Evolutionary conservation across 2,329 filamentous ascomycete species (phyloP).

Genomic region (Myriosclerotinia duriaeana): DNA sequence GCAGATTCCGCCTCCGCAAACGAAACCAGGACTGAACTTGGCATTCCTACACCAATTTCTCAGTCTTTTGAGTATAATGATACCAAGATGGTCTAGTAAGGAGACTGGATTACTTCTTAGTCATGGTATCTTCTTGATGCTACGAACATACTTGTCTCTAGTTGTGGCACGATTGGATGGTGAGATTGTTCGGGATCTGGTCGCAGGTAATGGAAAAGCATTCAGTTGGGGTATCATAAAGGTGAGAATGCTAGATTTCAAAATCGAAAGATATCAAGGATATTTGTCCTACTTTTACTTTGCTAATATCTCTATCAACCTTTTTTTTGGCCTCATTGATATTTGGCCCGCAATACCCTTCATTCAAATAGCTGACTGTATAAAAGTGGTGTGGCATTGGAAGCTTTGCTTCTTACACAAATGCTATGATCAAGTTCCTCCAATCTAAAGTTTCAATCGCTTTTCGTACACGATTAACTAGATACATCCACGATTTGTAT

Average conservation of each 20-base stretch:
- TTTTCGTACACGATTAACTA: slow-evolving; percentile 88
- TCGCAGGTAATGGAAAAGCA: slow-evolving; percentile 86
- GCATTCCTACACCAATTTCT: slow-evolving; percentile 97
- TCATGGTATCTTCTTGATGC: slow-evolving; percentile 84
- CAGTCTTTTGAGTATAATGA: slow-evolving; percentile 95
- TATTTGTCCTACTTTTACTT: neutral
- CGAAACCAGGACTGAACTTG: slow-evolving; percentile 90
- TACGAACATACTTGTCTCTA: slow-evolving; percentile 90
- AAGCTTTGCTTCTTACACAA: slow-evolving; percentile 91
- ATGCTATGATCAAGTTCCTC: slow-evolving; percentile 98
- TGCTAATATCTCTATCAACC: slow-evolving; percentile 2
- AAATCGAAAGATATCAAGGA: neutral
- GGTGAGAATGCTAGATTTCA: slow-evolving; percentile 43
- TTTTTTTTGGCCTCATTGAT: slow-evolving; percentile 25
- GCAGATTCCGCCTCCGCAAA: slow-evolving; percentile 79
- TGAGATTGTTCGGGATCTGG: slow-evolving; percentile 91
- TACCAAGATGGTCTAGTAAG: slow-evolving; percentile 92
- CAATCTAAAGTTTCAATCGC: slow-evolving; percentile 98
- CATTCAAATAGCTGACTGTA: slow-evolving; percentile 17
- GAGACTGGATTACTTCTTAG: slow-evolving; percentile 87
- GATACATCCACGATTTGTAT: slow-evolving; percentile 97
- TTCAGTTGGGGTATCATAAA: slow-evolving; percentile 89
- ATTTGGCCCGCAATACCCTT: neutral
- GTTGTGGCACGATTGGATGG: slow-evolving; percentile 91
- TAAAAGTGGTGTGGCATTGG: slow-evolving; percentile 84